These are phyloP conservation scores for Scheffersomyces quercinus DNA, from an alignment of 1,139 yeast genomes.

Conservation along the genomic window DNA sequence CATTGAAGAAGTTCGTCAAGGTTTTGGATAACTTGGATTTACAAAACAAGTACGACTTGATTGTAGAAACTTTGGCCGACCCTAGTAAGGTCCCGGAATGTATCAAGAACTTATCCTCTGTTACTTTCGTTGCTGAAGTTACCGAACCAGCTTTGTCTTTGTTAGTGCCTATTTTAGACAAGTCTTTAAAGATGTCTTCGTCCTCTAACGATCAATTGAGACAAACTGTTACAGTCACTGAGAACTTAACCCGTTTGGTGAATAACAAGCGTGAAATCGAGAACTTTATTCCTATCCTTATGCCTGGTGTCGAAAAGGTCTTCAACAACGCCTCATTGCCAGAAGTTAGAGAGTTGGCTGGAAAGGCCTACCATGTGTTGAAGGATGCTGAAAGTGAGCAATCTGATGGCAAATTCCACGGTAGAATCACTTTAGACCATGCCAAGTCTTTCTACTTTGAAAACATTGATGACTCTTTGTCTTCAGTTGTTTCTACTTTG, in stretches of 20 bases:
- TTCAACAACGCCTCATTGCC: constrained; percentile 90
- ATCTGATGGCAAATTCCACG: constrained; percentile 71
- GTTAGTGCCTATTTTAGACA: constrained; percentile 88
- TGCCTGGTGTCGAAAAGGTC: constrained; percentile 90
- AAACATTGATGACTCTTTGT: constrained; percentile 31
- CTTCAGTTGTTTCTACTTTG: constrained; percentile 22
- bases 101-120: constrained; percentile 86
- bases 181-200: constrained; percentile 84
- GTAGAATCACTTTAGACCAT: constrained; percentile 61
- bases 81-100: constrained; percentile 88
- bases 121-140: constrained; percentile 97
- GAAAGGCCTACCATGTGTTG: constrained; percentile 78
- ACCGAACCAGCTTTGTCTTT: constrained; percentile 93
- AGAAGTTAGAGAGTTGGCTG: constrained; percentile 92
- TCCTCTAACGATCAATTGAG: constrained; percentile 95
- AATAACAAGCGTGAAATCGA: constrained; percentile 93
- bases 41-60: constrained; percentile 79
- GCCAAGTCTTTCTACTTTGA: constrained; percentile 49
- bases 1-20: constrained; percentile 70
- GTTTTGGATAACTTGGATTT: constrained; percentile 91
- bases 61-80: constrained; percentile 85
- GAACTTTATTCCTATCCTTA: constrained; percentile 76
- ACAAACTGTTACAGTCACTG: constrained; percentile 95
- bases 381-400: constrained; percentile 76
- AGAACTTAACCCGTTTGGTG: constrained; percentile 91